Percentiles rank a stretch among this genome's conserved stretches.
These are phyloP conservation scores for Dissophora globulifera DNA, from an alignment of 192 early-diverging fungal species.

Conservation along the genomic window DNA sequence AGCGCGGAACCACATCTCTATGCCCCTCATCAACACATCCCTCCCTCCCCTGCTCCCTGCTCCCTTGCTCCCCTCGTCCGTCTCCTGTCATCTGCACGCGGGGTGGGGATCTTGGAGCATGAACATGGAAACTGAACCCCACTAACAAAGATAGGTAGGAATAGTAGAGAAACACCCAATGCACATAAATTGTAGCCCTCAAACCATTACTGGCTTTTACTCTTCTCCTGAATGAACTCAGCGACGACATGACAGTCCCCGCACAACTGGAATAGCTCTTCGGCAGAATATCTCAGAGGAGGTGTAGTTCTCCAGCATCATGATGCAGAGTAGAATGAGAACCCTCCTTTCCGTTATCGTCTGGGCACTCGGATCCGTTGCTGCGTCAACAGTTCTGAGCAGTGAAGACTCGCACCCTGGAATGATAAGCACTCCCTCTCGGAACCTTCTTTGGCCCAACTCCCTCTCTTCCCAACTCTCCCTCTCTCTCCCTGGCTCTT, in stretches of 20 bases:
- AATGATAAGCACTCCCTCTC: too few relatives aligned
- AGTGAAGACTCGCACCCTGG: background rate
- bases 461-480: background rate
- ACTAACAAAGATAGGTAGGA: background rate
- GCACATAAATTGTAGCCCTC: background rate
- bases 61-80: background rate
- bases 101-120: too few relatives aligned
- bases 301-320: background rate
- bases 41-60: background rate
- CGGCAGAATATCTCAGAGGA: background rate
- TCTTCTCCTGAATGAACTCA: background rate
- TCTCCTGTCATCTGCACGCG: too few relatives aligned
- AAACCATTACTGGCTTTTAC: background rate
- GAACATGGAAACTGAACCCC: too few relatives aligned
- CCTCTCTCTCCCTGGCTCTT: background rate
- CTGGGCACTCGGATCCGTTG: background rate
- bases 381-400: background rate
- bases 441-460: background rate
- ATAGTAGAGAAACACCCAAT: background rate
- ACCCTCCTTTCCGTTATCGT: constrained; percentile 20
- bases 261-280: background rate
- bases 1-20: constrained; percentile 10
- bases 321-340: constrained; percentile 22
- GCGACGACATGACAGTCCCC: background rate
- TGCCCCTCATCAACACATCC: background rate